Percentiles rank a stretch among this genome's conserved stretches.
phyloP scores from a whole-genome alignment of 2,329 filamentous ascomycete genomes.

The Phialemoniopsis sp. region DNA sequence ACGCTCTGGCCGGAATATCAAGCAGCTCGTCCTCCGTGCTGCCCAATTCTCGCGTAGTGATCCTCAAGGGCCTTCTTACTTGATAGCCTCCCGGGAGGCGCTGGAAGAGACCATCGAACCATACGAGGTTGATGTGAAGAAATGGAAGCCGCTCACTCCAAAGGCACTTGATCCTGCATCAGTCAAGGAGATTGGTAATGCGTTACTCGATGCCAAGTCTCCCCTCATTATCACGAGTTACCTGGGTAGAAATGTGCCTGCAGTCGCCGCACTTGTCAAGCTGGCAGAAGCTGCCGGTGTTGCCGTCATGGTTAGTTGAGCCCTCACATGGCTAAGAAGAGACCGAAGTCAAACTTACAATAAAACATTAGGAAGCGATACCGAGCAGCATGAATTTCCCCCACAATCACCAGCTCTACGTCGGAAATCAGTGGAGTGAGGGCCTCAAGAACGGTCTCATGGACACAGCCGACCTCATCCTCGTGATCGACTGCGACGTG shows the following conservation, averaged over 20 bases:
- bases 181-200: slow-evolving; percentile 5
- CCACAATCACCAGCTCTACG: slow-evolving; percentile 9
- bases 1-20: slow-evolving; percentile 16
- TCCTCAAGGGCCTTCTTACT: slow-evolving; percentile 17
- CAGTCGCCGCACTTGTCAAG: slow-evolving; percentile 6
- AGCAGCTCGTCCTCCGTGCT: slow-evolving; percentile 17
- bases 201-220: slow-evolving; percentile 2
- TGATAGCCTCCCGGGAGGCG: slow-evolving; percentile 18
- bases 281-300: slow-evolving; percentile 19
- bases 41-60: slow-evolving; percentile 18
- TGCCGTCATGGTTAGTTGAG: too few species aligned
- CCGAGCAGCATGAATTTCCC: slow-evolving; percentile 38
- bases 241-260: slow-evolving; percentile 4
- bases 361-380: slow-evolving; percentile 40
- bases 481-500: slow-evolving; percentile 64
- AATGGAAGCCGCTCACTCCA: slow-evolving; percentile 4
- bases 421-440: slow-evolving; percentile 13
- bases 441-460: slow-evolving; percentile 28
- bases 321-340: too few species aligned
- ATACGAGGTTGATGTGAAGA: too few species aligned
- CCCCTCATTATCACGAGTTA: slow-evolving; percentile 12
- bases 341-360: too few species aligned
- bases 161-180: slow-evolving; percentile 1
- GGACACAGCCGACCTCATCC: slow-evolving; percentile 57
- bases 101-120: slow-evolving; percentile 14